Base-by-base conservation (phyloP, 1,284 basidiomycete species). In the Earliella scabrosa region DNA sequence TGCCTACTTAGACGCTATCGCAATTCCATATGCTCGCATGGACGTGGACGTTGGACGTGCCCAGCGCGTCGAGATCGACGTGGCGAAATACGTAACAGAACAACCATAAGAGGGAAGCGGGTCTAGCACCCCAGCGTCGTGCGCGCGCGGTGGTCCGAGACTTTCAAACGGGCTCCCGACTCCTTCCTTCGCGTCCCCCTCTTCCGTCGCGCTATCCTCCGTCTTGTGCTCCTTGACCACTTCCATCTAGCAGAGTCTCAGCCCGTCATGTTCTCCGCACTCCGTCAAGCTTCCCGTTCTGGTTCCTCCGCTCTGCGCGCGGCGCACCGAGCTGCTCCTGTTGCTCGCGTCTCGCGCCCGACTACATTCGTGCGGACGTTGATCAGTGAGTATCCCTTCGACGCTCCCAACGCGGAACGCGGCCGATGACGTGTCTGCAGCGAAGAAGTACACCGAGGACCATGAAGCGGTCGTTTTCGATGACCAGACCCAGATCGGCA, bases 381-480 rank as follows among this genome's bases (percentile, higher is more conserved):
- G 44, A 66, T 76, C 59, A 76, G 75, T 77, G 57, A 68, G 75
- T 71, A 6, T 4, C 18, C 27, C 16, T 18, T 7, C 20, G 16
- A 32, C 18, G 9, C 34, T 32, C 16, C 29, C 1, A 21, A 14
- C 31, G 27, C 34, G n/a, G 23, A 10, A 18, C 16, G 14, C 20
- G 52, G 6, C 0, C 11, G 8, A 23, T 46, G 32, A 56, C 44
- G 29, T 45, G 39, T 34, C 9, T 57, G 31, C 68, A 95, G 94
- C 90, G 43, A 92, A 87, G 74, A 83, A 81, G 65, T 98, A 88
- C 78, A 95, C 96, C 2, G 77, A 78, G 56, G 96, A 98, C 64
- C 97, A 99, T 75, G 97, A 99, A 78, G 87, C 89, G 68, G 84
- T 98, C 58, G 75, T 81, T 32, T 93, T 87, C 72, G 95, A 99